A percentile compares a stretch with the other conserved stretches of the same genome.
Conservation (phyloP, 441 rosid genomes). For the Jatropha multifida region DNA sequence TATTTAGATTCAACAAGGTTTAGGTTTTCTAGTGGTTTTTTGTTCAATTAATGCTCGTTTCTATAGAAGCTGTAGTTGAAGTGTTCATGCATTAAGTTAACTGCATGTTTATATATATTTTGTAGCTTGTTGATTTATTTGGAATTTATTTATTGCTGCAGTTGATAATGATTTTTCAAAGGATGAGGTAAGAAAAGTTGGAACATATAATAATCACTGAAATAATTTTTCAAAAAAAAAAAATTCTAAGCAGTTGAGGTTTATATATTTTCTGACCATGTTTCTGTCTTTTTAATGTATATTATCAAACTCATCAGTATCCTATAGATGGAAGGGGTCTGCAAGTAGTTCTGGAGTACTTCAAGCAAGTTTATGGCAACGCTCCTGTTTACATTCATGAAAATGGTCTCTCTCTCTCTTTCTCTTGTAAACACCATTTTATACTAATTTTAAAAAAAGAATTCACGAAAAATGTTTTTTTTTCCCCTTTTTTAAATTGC, state of each 20-base stretch:
- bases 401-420: constrained; percentile 51
- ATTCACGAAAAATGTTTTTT: not conserved
- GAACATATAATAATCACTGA: too few species aligned
- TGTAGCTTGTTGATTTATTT: not conserved
- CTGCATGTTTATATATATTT: too few species aligned
- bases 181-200: constrained; percentile 22
- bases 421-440: not conserved
- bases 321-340: constrained; percentile 45
- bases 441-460: too few species aligned
- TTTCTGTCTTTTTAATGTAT: not conserved
- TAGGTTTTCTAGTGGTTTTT: too few species aligned
- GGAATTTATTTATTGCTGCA: constrained; percentile 8
- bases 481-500: not conserved
- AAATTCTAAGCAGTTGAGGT: too few species aligned
- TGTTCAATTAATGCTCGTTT: not conserved
- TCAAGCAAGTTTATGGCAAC: constrained; percentile 60
- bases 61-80: too few species aligned
- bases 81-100: too few species aligned
- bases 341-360: constrained; percentile 42
- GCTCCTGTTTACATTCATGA: constrained; percentile 72
- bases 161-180: not conserved
- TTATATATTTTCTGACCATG: not conserved
- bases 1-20: too few species aligned
- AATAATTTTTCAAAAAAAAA: too few species aligned
- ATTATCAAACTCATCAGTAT: constrained; percentile 29